A percentile compares a stretch with the other conserved stretches of the same genome.
Evolutionary conservation across 345 rosid species (phyloP).

Genomic region (Rhodamnia rubescens): DNA sequence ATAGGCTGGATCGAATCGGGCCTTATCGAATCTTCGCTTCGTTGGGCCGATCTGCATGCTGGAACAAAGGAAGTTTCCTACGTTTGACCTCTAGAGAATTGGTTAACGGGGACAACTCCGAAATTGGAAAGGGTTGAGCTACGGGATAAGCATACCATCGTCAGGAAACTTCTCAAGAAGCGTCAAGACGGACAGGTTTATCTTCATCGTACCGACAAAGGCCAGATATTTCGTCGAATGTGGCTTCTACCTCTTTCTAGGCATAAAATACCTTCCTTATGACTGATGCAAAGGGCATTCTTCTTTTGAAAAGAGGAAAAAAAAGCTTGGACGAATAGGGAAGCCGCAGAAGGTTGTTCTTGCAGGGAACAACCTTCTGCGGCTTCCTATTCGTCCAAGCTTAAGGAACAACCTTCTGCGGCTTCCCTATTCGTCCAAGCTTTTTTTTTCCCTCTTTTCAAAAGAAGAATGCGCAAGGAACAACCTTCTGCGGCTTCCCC

Average conservation of each 20-base stretch:
- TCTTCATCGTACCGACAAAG: background rate
- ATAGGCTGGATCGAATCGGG: background rate
- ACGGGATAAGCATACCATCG: background rate
- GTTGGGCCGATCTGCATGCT: background rate
- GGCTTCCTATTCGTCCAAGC: too few relatives aligned
- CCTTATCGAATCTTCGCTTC: background rate
- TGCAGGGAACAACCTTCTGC: too few relatives aligned
- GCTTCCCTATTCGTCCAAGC: too few relatives aligned
- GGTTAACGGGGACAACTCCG: too few relatives aligned
- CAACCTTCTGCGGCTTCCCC: too few relatives aligned
- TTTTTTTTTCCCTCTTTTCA: too few relatives aligned
- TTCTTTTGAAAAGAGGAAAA: too few relatives aligned
- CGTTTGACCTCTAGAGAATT: background rate
- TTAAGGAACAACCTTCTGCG: too few relatives aligned
- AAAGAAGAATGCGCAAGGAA: too few relatives aligned
- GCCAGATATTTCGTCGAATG: background rate
- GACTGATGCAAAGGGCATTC: too few relatives aligned
- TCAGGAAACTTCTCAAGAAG: background rate
- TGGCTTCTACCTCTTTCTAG: background rate
- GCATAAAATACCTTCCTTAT: background rate
- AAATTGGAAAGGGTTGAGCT: background rate
- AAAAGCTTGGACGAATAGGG: too few relatives aligned
- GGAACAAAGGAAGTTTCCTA: background rate
- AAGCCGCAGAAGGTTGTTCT: too few relatives aligned
- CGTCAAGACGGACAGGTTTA: background rate